These are phyloP conservation scores for Paulownia fortunei DNA, from an alignment of 257 asterid genomes.

Conservation along the genomic window DNA sequence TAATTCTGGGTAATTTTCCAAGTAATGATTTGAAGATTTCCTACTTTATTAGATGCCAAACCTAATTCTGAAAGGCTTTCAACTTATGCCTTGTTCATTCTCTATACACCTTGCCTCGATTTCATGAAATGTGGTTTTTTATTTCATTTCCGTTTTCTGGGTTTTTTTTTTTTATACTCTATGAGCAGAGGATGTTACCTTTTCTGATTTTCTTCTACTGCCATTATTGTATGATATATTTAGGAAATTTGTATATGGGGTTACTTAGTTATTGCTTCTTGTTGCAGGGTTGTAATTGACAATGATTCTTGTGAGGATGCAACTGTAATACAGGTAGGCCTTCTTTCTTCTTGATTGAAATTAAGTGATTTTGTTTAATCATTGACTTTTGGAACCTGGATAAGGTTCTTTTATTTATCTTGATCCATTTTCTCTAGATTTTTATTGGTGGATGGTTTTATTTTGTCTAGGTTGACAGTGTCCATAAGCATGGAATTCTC, in stretches of 20 bases:
- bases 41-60: not conserved
- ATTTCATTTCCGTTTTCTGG: no score
- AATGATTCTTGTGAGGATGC: slow-evolving; percentile 69
- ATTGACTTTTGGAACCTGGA: slow-evolving; percentile 17
- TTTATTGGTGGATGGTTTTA: not conserved
- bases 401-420: slow-evolving; percentile 2
- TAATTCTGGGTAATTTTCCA: not conserved
- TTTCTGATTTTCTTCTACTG: not conserved
- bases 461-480: slow-evolving; percentile 67
- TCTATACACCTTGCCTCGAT: not conserved
- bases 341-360: not conserved
- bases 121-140: not conserved
- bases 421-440: not conserved
- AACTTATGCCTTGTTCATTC: not conserved
- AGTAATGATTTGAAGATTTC: not conserved
- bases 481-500: slow-evolving; percentile 75
- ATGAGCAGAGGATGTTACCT: no score
- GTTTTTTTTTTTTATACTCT: not conserved
- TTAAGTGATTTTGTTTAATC: not conserved
- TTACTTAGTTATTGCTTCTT: slow-evolving; percentile 18
- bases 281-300: slow-evolving; percentile 77
- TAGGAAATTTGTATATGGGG: not conserved
- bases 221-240: not conserved
- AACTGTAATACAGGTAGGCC: slow-evolving; percentile 66
- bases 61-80: not conserved